Conservation (phyloP, 2,329 filamentous ascomycete genomes). For the Cryphonectria carpinicola region DNA sequence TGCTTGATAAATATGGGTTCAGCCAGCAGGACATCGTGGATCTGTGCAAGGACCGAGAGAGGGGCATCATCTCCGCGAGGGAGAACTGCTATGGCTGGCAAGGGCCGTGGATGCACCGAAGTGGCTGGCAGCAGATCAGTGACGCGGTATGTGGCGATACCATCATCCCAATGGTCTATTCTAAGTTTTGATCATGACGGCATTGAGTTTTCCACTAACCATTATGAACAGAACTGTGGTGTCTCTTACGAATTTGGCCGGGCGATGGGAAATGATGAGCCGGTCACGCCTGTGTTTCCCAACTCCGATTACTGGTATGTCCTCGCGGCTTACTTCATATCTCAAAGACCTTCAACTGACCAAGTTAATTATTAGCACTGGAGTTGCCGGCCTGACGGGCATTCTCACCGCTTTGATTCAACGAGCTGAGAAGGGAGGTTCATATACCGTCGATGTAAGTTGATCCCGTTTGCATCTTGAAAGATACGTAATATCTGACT, state of each 20-base stretch:
- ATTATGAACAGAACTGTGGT: conserved; percentile 45
- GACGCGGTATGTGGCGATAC: conserved; percentile 43
- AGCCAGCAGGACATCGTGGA: conserved; percentile 44
- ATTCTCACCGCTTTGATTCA: conserved; percentile 44
- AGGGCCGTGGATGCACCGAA: conserved; percentile 47
- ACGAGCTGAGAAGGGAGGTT: conserved; percentile 16
- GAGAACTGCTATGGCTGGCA: conserved; percentile 56
- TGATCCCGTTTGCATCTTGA: background rate
- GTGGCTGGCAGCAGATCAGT: conserved; percentile 57
- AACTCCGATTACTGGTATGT: conserved; percentile 39
- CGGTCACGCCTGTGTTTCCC: conserved; percentile 38
- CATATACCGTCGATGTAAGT: conserved; percentile 13
- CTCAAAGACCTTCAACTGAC: background rate
- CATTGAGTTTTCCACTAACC: conserved; percentile 38
- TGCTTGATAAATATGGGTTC: conserved; percentile 46
- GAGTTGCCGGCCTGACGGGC: conserved; percentile 39
- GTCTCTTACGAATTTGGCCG: conserved; percentile 50
- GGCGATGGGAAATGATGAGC: conserved; percentile 42
- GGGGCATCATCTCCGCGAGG: conserved; percentile 50
- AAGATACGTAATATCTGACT: background rate
- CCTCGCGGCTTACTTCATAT: conserved; percentile 30
- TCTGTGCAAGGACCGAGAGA: conserved; percentile 44
- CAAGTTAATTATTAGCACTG: conserved; percentile 36
- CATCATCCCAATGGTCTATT: background rate
- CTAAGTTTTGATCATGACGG: background rate